Percentiles rank a stretch among this genome's conserved stretches.
Evolutionary conservation across 345 rosid genomes (phyloP).

Genomic region (Sisymbrium irio): DNA sequence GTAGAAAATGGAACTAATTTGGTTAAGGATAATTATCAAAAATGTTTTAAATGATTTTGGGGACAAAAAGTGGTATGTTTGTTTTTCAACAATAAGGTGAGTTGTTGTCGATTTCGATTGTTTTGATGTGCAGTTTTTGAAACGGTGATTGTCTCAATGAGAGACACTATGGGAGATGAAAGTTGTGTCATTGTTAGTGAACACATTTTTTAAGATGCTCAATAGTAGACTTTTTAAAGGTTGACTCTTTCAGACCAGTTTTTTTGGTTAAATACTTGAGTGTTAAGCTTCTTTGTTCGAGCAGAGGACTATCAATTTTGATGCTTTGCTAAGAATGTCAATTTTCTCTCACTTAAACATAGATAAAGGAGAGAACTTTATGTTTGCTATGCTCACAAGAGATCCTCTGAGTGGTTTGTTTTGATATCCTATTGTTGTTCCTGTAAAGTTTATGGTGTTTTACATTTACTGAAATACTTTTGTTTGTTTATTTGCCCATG

Average conservation of each 20-base stretch:
- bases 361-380: background rate
- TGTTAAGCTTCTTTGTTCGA: background rate
- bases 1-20: constrained; percentile 31
- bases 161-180: no score
- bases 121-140: background rate
- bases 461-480: background rate
- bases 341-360: background rate
- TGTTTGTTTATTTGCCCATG: no score
- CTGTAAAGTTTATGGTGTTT: background rate
- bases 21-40: background rate
- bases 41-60: background rate
- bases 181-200: no score
- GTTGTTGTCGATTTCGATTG: background rate
- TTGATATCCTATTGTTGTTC: background rate
- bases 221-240: no score
- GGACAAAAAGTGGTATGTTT: background rate
- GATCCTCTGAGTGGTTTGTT: background rate
- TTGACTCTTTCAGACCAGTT: constrained; percentile 5
- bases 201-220: no score
- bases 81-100: background rate
- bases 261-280: background rate
- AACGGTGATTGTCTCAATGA: no score
- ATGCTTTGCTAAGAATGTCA: background rate
- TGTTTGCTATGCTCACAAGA: no score
- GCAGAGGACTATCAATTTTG: background rate